Conservation (phyloP, 805 yeast genomes). For the Schwanniomyces yamadae region DNA sequence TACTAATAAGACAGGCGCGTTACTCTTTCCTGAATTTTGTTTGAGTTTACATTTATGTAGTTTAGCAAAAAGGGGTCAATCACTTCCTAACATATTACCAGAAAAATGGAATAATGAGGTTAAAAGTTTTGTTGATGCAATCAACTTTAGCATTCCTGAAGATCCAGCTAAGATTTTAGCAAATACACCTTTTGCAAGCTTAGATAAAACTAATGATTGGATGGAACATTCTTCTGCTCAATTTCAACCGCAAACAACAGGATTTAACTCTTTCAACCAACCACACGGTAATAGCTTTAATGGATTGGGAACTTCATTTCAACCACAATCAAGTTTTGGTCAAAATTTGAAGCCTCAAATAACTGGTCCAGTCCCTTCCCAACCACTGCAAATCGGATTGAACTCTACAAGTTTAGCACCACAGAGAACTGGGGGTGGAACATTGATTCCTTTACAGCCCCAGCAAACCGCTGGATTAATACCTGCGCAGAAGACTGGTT, state of each 20-base stretch:
- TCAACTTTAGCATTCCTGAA: constrained; percentile 75
- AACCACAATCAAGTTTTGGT: constrained; percentile 38
- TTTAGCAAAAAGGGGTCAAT: constrained; percentile 71
- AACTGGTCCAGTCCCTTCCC: constrained; percentile 21
- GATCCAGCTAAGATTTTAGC: constrained; percentile 40
- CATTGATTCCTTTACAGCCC: constrained; percentile 50
- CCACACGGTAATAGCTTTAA: too few species aligned
- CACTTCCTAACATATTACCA: constrained; percentile 73
- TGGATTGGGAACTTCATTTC: constrained; percentile 19
- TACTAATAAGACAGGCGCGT: constrained; percentile 77
- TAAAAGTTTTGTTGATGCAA: constrained; percentile 83
- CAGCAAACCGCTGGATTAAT: constrained; percentile 71
- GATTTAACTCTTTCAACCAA: too few species aligned
- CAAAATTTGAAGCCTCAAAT: constrained; percentile 7
- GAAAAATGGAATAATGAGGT: constrained; percentile 78
- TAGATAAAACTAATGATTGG: constrained; percentile 27
- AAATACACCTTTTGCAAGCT: constrained; percentile 44
- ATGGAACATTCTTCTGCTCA: constrained; percentile 10
- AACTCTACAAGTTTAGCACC: constrained; percentile 19
- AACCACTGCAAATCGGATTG: constrained; percentile 12
- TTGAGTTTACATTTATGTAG: constrained; percentile 86
- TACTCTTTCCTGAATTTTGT: constrained; percentile 92
- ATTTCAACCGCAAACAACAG: constrained; percentile 29
- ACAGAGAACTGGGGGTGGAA: constrained; percentile 48
- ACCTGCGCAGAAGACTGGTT: constrained; percentile 45